Percentiles rank a stretch among this genome's conserved stretches.
phyloP scores from a whole-genome alignment of 768 basidiomycete species.

The Leccinum sublutescens region DNA sequence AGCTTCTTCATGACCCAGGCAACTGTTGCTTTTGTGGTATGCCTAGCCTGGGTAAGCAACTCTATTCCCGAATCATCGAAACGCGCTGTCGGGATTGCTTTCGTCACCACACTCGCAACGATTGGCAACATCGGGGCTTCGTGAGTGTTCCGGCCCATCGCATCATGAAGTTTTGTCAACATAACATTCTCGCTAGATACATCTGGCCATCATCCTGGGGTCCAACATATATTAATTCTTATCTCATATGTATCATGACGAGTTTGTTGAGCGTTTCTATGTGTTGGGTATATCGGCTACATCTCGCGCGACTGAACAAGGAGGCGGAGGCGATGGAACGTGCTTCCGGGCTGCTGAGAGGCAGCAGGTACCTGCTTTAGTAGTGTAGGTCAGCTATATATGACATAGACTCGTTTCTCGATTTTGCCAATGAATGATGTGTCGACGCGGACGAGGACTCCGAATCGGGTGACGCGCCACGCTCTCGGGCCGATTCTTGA shows the following conservation, averaged over 20 bases:
- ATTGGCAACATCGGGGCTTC: constrained; percentile 80
- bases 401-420: background rate
- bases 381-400: background rate
- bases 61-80: constrained; percentile 77
- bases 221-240: constrained; percentile 65
- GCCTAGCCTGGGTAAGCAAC: constrained; percentile 52
- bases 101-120: constrained; percentile 76
- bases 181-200: constrained; percentile 38
- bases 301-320: constrained; percentile 42
- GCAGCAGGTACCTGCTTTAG: constrained; percentile 47
- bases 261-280: constrained; percentile 48
- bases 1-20: constrained; percentile 78
- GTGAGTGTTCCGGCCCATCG: constrained; percentile 40
- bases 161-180: background rate
- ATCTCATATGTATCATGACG: constrained; percentile 68
- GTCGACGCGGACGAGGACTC: no score
- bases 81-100: constrained; percentile 78
- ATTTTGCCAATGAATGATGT: background rate
- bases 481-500: no score
- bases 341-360: constrained; percentile 33
- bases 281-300: constrained; percentile 44
- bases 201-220: constrained; percentile 69
- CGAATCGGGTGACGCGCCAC: no score
- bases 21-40: constrained; percentile 66
- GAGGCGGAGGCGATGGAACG: constrained; percentile 38